Percentiles rank a stretch among this genome's conserved stretches.
These are phyloP conservation scores for Bruguiera parviflora DNA, from an alignment of 345 rosid genomes.

Conservation along the genomic window DNA sequence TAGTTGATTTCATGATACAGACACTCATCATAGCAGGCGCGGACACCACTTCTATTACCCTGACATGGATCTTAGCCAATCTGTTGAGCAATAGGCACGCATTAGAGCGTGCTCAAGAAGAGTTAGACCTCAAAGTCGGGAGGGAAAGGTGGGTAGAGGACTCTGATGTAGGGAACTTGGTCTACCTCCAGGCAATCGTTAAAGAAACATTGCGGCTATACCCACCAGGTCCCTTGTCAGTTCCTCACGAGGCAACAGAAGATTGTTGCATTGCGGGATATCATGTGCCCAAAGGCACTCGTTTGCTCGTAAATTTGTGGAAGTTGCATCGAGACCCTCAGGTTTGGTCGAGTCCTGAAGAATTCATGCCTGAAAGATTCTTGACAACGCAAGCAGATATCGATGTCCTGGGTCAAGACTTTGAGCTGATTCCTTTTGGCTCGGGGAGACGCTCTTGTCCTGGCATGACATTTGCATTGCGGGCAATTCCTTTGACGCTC, in stretches of 20 bases:
- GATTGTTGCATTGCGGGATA: conserved; percentile 8
- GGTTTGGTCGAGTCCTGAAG: conserved; percentile 20
- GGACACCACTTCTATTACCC: conserved; percentile 37
- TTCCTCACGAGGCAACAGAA: conserved; percentile 16
- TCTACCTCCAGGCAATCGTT: conserved; percentile 27
- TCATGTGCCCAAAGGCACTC: conserved; percentile 20
- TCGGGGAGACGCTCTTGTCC: conserved; percentile 33
- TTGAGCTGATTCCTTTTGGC: conserved; percentile 32
- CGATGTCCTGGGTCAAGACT: conserved; percentile 23
- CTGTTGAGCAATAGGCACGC: conserved; percentile 32
- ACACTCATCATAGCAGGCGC: conserved; percentile 48
- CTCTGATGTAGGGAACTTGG: conserved; percentile 36
- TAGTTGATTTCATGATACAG: conserved; percentile 18
- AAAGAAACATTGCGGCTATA: conserved; percentile 25
- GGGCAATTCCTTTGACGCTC: conserved; percentile 19
- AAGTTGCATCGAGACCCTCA: conserved; percentile 27
- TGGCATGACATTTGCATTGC: conserved; percentile 29
- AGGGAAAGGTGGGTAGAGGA: conserved; percentile 32
- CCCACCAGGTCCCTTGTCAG: conserved; percentile 20
- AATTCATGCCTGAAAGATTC: conserved; percentile 32
- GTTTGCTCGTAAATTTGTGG: conserved; percentile 18
- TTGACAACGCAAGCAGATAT: not conserved
- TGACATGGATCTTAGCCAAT: conserved; percentile 43
- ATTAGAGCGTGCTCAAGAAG: conserved; percentile 38
- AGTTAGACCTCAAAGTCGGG: conserved; percentile 31